These are phyloP conservation scores for Saccharomyces pastorianus DNA, from an alignment of 1,139 yeast species.

Conservation along the genomic window DNA sequence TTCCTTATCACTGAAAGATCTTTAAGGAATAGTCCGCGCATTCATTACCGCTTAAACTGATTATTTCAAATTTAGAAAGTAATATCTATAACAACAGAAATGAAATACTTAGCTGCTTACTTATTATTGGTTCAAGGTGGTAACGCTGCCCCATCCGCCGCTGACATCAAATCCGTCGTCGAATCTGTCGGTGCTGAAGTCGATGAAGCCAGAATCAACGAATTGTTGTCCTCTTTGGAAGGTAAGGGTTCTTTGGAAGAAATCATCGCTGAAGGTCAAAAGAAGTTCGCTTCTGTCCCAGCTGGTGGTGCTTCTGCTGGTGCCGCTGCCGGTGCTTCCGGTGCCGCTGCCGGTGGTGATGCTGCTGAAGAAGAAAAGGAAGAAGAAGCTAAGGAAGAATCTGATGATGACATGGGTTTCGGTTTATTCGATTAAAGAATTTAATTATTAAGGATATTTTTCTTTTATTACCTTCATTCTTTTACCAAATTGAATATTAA, in stretches of 20 bases:
- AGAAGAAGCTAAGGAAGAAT: constrained; percentile 49
- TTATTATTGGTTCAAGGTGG: constrained; percentile 82
- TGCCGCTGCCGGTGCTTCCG: constrained; percentile 62
- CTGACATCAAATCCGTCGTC: constrained; percentile 81
- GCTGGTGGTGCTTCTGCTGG: constrained; percentile 87
- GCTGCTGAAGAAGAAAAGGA: constrained; percentile 53
- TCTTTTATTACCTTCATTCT: constrained; percentile 1
- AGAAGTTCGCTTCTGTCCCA: constrained; percentile 95
- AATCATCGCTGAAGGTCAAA: constrained; percentile 91
- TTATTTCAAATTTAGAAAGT: constrained; percentile 26
- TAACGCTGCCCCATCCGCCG: constrained; percentile 84
- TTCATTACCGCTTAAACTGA: constrained; percentile 31
- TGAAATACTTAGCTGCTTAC: constrained; percentile 91
- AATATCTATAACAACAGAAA: constrained; percentile 37
- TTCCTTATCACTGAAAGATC: constrained; percentile 12
- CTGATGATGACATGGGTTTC: constrained; percentile 80
- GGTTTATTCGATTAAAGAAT: constrained; percentile 71
- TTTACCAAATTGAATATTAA: background rate
- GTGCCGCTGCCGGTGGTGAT: constrained; percentile 61
- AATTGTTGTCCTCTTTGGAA: constrained; percentile 83
- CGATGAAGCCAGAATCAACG: constrained; percentile 79
- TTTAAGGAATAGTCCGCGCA: constrained; percentile 34
- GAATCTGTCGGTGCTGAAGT: constrained; percentile 94
- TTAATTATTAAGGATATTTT: constrained; percentile 3
- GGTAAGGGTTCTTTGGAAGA: constrained; percentile 82